Conservation (phyloP, 106 monocot species). For the Allium sativum region DNA sequence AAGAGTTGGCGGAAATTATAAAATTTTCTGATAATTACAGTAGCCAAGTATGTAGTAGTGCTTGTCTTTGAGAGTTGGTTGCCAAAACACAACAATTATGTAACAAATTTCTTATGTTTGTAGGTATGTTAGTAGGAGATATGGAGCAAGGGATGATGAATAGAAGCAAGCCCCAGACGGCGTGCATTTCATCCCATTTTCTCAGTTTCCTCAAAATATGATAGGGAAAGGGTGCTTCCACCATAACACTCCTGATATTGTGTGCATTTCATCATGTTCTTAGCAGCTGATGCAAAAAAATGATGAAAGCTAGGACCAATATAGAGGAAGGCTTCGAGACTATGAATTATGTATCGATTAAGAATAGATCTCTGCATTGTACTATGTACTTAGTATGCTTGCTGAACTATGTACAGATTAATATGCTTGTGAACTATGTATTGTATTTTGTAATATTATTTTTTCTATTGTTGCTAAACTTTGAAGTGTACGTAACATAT, state of each 20-base stretch:
- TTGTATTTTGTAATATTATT: too few relatives aligned
- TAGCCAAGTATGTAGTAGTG: slow-evolving; percentile 24
- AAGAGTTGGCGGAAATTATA: slow-evolving; percentile 15
- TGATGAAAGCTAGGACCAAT: too few relatives aligned
- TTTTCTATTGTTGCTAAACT: too few relatives aligned
- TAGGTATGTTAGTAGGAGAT: slow-evolving; percentile 66
- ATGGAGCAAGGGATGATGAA: slow-evolving; percentile 29
- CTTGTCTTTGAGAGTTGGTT: background rate
- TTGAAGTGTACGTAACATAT: too few relatives aligned
- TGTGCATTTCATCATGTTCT: too few relatives aligned
- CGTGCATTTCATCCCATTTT: slow-evolving; percentile 49
- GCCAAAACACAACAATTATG: background rate
- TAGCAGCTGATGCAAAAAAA: too few relatives aligned
- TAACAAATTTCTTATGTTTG: background rate
- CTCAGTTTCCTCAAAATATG: slow-evolving; percentile 44
- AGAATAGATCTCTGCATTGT: too few relatives aligned
- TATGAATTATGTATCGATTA: too few relatives aligned
- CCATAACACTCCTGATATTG: slow-evolving; percentile 49
- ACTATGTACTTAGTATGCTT: too few relatives aligned
- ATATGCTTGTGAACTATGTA: too few relatives aligned
- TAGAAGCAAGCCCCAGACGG: slow-evolving; percentile 29
- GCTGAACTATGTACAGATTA: too few relatives aligned
- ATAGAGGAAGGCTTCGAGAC: too few relatives aligned
- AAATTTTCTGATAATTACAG: slow-evolving; percentile 23
- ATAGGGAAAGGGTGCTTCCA: slow-evolving; percentile 37